Conservation (phyloP, 2,329 filamentous ascomycete species). For the Tympanopsis confertula region DNA sequence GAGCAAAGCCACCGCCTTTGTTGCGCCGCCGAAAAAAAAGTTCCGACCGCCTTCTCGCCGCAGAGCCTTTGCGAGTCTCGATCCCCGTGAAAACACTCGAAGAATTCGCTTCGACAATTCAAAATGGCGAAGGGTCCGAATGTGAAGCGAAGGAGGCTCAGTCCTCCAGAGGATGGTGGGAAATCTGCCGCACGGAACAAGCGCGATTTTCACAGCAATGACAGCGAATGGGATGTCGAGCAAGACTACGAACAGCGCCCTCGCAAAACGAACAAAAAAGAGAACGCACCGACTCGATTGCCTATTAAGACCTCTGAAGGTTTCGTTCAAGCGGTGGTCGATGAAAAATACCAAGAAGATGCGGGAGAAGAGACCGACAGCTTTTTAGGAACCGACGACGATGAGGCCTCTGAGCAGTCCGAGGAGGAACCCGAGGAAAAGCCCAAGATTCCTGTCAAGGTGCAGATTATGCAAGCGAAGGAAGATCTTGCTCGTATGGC, state of each 20-base stretch:
- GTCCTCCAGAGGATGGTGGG: background rate
- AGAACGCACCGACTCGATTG: conserved; percentile 60
- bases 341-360: conserved; percentile 45
- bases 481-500: conserved; percentile 84
- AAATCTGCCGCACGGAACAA: background rate
- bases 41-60: too few species aligned
- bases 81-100: too few species aligned
- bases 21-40: too few species aligned
- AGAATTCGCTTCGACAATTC: too few species aligned
- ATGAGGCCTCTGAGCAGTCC: conserved; percentile 43
- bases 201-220: conserved; percentile 39
- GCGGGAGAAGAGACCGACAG: conserved; percentile 45
- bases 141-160: background rate
- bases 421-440: conserved; percentile 23
- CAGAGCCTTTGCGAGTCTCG: too few species aligned
- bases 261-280: conserved; percentile 65
- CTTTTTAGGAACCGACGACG: conserved; percentile 43
- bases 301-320: conserved; percentile 79
- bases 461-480: conserved; percentile 78
- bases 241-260: conserved; percentile 77
- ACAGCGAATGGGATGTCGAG: conserved; percentile 79
- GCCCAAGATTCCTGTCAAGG: conserved; percentile 58
- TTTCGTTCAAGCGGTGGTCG: background rate
- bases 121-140: background rate
- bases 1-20: too few species aligned